These are phyloP conservation scores for Halophytophthora polymorphica DNA, from an alignment of 352 stramenopile species.

Conservation along the genomic window DNA sequence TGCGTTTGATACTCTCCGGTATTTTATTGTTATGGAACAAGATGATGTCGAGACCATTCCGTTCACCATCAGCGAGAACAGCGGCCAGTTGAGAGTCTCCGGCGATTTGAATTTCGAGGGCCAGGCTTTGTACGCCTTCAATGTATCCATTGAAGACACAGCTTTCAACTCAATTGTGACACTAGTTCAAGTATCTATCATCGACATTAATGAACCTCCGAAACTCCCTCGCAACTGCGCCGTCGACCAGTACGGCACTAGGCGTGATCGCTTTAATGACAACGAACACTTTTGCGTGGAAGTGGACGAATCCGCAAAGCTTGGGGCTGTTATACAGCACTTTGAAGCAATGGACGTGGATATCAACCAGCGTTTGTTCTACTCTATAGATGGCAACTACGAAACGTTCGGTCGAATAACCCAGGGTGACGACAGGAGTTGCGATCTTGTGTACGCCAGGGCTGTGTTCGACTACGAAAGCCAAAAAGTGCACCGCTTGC, in stretches of 20 bases:
- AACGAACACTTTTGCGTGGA: slow-evolving; percentile 52
- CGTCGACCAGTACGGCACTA: slow-evolving; percentile 27
- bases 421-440: slow-evolving; percentile 31
- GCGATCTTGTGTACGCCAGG: slow-evolving; percentile 30
- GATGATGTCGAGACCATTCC: slow-evolving; percentile 5
- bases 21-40: slow-evolving; percentile 1
- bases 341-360: slow-evolving; percentile 38
- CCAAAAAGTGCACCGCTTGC: slow-evolving; percentile 28
- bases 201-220: slow-evolving; percentile 49
- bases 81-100: slow-evolving; percentile 31
- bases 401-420: slow-evolving; percentile 27
- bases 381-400: slow-evolving; percentile 16
- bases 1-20: slow-evolving; percentile 10
- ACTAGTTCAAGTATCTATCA: slow-evolving; percentile 24
- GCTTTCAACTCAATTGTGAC: slow-evolving; percentile 10
- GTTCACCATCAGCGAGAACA: slow-evolving; percentile 36
- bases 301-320: slow-evolving; percentile 28
- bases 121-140: slow-evolving; percentile 21
- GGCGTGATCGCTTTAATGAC: slow-evolving; percentile 32
- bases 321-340: slow-evolving; percentile 20
- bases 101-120: slow-evolving; percentile 33
- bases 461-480: slow-evolving; percentile 45
- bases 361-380: slow-evolving; percentile 40
- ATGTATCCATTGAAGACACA: slow-evolving; percentile 14
- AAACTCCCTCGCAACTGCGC: slow-evolving; percentile 46